Conservation (phyloP, 441 rosid species). For the Gossypium schwendimanii region DNA sequence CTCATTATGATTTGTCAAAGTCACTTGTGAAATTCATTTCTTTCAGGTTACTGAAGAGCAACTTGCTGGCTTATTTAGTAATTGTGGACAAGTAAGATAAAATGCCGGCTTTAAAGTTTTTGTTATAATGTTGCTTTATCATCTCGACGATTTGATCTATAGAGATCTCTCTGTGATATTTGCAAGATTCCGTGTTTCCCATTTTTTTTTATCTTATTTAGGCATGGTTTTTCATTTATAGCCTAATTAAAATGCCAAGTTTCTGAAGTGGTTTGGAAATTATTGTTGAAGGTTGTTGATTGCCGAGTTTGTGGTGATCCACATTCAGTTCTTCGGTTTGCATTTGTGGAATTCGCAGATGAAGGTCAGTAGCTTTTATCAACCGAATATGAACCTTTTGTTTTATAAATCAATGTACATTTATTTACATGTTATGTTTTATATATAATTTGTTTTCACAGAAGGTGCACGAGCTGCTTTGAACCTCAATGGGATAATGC, state of each 20-base stretch:
- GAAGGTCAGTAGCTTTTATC: constrained; percentile 43
- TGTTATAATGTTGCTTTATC: neutral
- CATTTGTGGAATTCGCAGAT: constrained; percentile 66
- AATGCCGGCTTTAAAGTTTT: neutral
- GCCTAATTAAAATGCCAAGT: neutral
- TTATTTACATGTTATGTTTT: constrained; percentile 1
- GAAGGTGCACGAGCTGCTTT: constrained; percentile 57
- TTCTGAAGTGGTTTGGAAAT: neutral
- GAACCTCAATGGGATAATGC: constrained; percentile 56
- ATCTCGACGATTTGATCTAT: neutral
- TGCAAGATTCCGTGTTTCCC: neutral
- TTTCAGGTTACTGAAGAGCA: constrained; percentile 60
- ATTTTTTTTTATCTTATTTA: neutral
- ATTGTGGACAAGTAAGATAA: constrained; percentile 59
- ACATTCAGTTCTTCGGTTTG: constrained; percentile 71
- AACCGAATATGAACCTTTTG: neutral
- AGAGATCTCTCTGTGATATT: neutral
- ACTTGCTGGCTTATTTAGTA: constrained; percentile 55
- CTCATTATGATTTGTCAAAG: neutral
- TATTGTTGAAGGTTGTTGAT: constrained; percentile 54
- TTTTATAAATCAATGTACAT: neutral
- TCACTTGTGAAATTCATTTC: constrained; percentile 6
- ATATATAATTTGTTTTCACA: constrained; percentile 21
- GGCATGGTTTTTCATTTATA: neutral
- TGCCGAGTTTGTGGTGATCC: constrained; percentile 74